Evolutionary conservation across 2,329 filamentous ascomycete species (phyloP), one percentile per base, ranked within the genome.

Genomic region (Blastomyces silverae): DNA sequence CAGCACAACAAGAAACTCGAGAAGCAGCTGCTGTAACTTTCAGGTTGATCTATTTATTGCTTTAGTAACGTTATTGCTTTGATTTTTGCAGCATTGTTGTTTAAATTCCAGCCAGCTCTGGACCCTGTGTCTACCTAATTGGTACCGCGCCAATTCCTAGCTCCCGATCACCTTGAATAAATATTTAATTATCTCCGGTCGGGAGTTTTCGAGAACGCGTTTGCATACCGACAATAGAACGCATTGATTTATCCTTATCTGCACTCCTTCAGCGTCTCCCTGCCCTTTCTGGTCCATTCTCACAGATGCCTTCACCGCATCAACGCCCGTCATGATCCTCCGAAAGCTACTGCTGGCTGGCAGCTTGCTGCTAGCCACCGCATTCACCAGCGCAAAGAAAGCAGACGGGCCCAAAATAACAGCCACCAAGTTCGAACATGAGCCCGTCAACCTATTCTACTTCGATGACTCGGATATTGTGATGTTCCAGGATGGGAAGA

Each of bases 401-500:
- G 70, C 70, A 52, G 84, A 87, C 72, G 81, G 82, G 60, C 92
- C 92, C 31, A 82, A 82, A 64, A 83, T 96, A 71, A 81, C 83
- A 67, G 79, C 82, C 66, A 89, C 81, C 63, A 77, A 83, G 58
- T 90, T 97, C 78, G 80, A 89, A 56, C 81, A 87, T 71, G 77
- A 82, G 63, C 90, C 91, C 0, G 74, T 79, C 63, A 87, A 87
- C 74, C 80, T 97, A 69, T 89, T 89, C 78, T 99, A 96, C 79
- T 97, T 99, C 74, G 88, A 94, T 73, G 90, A 93, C 75, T 92
- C 90, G 69, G 88, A 96, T 75, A 85, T 89, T 62, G 82, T 96
- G 66, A 78, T 97, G 57, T 87, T 91, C 73, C 87, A 89, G 71
- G 89, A 96, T 74, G 73, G 80, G 61, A 76, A 82, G 17, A 83